phyloP scores from a whole-genome alignment of 192 early-diverging fungal genomes.

The Entrophospora sp. region DNA sequence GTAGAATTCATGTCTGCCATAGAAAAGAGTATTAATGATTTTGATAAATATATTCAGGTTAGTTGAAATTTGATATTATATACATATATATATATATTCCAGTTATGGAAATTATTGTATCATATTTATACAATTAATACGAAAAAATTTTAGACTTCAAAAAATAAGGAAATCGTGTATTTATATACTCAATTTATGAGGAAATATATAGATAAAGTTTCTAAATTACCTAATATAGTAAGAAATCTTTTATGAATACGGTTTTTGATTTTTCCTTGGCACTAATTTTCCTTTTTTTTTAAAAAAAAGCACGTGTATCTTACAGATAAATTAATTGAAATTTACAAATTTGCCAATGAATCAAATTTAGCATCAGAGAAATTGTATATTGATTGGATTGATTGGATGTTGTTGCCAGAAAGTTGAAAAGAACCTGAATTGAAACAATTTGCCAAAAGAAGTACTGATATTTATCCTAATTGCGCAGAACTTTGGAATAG shows the following conservation, averaged over 20 bases:
- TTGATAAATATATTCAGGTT: conserved; percentile 11
- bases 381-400: conserved; percentile 11
- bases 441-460: neutral
- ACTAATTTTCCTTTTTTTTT: too few species aligned
- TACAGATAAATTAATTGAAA: neutral
- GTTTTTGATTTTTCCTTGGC: neutral
- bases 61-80: neutral
- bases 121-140: neutral
- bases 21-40: conserved; percentile 2
- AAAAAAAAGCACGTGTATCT: neutral
- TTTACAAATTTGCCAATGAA: neutral
- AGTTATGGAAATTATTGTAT: neutral
- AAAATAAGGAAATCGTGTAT: conserved; percentile 7
- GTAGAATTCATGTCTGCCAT: neutral
- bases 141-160: neutral
- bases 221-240: conserved; percentile 5
- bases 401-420: neutral
- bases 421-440: neutral
- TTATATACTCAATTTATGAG: neutral
- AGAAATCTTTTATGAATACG: neutral
- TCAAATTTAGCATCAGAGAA: neutral
- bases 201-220: neutral
- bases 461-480: neutral
- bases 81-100: too few species aligned
- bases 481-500: conserved; percentile 2